Percentiles rank a stretch among this genome's conserved stretches.
Conservation (phyloP, 495 filamentous ascomycete species). For the Penicillium silybi region DNA sequence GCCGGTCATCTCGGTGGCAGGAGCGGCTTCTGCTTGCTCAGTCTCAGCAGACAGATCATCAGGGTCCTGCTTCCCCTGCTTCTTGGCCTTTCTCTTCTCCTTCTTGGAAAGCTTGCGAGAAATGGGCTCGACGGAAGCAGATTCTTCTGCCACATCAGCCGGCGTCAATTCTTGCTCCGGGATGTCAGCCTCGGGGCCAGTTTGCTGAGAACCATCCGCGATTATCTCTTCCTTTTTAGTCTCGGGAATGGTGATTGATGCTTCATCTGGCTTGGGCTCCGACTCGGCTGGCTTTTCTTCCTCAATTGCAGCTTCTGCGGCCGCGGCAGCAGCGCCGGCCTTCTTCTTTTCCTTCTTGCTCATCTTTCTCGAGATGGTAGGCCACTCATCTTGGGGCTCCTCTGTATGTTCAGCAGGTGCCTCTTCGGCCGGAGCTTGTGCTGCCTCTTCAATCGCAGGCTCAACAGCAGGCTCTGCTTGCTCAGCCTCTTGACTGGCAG, state of each 20-base stretch:
- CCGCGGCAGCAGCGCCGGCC: conserved; percentile 13
- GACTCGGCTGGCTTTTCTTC: conserved; percentile 9
- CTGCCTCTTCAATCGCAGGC: background rate
- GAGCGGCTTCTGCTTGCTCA: background rate
- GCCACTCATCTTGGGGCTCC: background rate
- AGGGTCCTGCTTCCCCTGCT: conserved; percentile 20
- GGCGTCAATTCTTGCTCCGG: background rate
- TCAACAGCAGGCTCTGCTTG: conserved; percentile 1
- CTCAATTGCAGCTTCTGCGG: conserved; percentile 6
- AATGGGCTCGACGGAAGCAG: background rate
- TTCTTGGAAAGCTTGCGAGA: conserved; percentile 36
- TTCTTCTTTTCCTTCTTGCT: conserved; percentile 24
- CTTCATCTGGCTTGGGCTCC: conserved; percentile 2
- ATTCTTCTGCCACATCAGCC: background rate
- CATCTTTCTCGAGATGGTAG: conserved; percentile 12
- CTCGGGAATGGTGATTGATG: background rate
- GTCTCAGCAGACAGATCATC: background rate
- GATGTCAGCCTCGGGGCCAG: background rate
- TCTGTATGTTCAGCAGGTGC: background rate
- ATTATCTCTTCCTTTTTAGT: background rate
- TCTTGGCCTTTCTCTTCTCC: conserved; percentile 42
- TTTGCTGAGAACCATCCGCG: background rate
- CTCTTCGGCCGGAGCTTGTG: background rate
- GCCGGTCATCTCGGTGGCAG: background rate
- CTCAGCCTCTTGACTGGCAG: background rate